A percentile compares a stretch with the other conserved stretches of the same genome.
Conservation (phyloP, 306 rosid species). For the Cicer chorassanicum region DNA sequence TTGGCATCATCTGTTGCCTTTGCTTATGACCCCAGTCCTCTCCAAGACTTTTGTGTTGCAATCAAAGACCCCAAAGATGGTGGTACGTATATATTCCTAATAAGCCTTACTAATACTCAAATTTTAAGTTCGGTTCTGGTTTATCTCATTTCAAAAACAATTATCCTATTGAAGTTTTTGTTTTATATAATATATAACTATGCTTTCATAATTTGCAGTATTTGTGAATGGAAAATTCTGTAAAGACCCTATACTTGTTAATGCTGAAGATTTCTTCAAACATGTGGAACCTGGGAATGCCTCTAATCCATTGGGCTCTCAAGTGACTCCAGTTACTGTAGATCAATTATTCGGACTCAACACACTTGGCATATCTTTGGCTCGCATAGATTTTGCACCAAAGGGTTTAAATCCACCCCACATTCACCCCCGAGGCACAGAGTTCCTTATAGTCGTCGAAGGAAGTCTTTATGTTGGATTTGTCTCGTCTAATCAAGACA, state of each 20-base stretch:
- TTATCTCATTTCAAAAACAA: not conserved
- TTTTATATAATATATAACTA: not conserved
- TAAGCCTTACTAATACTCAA: not conserved
- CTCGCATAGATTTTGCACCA: constrained; percentile 35
- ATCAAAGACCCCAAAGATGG: constrained; percentile 15
- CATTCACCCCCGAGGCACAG: constrained; percentile 40
- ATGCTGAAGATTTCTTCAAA: constrained; percentile 46
- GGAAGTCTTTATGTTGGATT: constrained; percentile 50
- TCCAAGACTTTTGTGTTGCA: constrained; percentile 40
- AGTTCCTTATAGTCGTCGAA: constrained; percentile 43
- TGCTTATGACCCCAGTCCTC: constrained; percentile 52
- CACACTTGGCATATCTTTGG: constrained; percentile 38
- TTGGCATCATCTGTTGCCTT: constrained; percentile 32
- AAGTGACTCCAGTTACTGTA: not conserved
- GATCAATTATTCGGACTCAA: constrained; percentile 20
- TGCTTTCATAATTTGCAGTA: constrained; percentile 22
- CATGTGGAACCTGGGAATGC: constrained; percentile 25
- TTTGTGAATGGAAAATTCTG: constrained; percentile 57
- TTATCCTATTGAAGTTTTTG: not conserved
- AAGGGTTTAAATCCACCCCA: constrained; percentile 42
- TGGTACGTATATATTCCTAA: constrained; percentile 10
- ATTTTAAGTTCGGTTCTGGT: not conserved
- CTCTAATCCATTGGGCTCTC: constrained; percentile 2
- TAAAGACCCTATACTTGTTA: constrained; percentile 44
- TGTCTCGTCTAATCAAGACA: constrained; percentile 30